Conservation (phyloP, 2,329 filamentous ascomycete genomes). For the Fusarium sp. region DNA sequence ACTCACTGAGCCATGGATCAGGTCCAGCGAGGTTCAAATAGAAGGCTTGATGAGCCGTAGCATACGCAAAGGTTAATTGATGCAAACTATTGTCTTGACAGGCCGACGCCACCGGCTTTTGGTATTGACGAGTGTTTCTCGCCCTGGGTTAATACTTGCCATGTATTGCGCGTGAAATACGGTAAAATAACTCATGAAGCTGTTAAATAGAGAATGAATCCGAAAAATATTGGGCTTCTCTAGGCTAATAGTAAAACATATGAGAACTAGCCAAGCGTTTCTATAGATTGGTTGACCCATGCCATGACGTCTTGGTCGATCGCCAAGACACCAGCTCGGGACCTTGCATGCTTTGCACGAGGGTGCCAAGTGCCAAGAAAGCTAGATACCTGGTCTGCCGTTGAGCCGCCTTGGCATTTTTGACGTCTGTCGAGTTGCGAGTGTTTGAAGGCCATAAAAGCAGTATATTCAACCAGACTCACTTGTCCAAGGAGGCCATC, state of each 20-base stretch:
- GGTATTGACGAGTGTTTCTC: neutral
- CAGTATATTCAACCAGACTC: neutral
- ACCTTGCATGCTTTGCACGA: neutral
- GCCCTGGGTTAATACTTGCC: too few species aligned
- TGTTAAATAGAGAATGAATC: neutral
- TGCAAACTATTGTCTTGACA: neutral
- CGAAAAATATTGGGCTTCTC: too few species aligned
- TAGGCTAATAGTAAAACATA: neutral
- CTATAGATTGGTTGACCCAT: neutral
- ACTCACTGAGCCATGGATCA: neutral
- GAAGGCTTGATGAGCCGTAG: neutral
- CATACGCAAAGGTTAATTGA: neutral
- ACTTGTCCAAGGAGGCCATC: neutral
- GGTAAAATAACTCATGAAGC: neutral
- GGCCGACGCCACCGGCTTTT: neutral
- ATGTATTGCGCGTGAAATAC: neutral
- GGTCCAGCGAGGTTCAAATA: neutral
- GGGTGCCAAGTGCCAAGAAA: neutral
- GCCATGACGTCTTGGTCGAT: neutral
- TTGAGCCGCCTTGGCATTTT: neutral
- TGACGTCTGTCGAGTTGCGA: neutral
- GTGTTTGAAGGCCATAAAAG: neutral
- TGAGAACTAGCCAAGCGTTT: neutral
- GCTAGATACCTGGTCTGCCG: neutral
- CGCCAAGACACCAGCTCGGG: neutral